These are phyloP conservation scores for Mortierella claussenii DNA, from an alignment of 192 early-diverging fungal genomes.

Conservation along the genomic window DNA sequence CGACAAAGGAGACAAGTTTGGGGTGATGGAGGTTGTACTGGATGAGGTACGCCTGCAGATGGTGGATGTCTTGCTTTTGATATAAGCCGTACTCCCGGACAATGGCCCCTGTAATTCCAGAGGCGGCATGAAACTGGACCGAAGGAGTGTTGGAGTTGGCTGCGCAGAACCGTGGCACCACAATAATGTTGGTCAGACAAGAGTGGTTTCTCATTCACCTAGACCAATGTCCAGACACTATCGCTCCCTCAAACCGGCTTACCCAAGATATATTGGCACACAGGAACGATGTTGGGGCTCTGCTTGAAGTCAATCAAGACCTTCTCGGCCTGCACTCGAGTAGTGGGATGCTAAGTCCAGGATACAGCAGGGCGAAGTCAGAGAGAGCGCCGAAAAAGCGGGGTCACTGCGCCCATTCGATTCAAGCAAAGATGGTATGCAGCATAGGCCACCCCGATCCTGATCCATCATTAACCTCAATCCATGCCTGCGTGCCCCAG, in stretches of 20 bases:
- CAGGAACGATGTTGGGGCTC: slow-evolving; percentile 64
- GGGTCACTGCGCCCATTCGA: no score
- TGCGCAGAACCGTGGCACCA: no score
- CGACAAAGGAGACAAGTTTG: slow-evolving; percentile 63
- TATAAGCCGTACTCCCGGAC: slow-evolving; percentile 69
- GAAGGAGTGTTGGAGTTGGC: slow-evolving; percentile 63
- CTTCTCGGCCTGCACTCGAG: slow-evolving; percentile 61
- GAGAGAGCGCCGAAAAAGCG: no score
- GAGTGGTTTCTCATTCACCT: no score
- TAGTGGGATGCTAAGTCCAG: slow-evolving; percentile 57
- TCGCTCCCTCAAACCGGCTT: no score
- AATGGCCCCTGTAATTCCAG: slow-evolving; percentile 63
- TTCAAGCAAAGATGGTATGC: no score
- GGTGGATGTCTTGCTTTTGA: slow-evolving; percentile 60
- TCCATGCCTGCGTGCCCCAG: no score
- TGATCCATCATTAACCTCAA: no score
- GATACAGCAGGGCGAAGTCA: slow-evolving; percentile 6
- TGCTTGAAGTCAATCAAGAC: slow-evolving; percentile 62
- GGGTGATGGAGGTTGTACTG: slow-evolving; percentile 63
- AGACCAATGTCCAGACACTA: no score
- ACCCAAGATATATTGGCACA: slow-evolving; percentile 72
- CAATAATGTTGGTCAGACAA: no score
- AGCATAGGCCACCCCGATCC: no score
- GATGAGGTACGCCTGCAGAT: slow-evolving; percentile 67
- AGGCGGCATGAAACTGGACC: slow-evolving; percentile 72